Percentiles rank a stretch among this genome's conserved stretches.
phyloP scores from a whole-genome alignment of 768 basidiomycete species.

The Tephrocybe sp. region DNA sequence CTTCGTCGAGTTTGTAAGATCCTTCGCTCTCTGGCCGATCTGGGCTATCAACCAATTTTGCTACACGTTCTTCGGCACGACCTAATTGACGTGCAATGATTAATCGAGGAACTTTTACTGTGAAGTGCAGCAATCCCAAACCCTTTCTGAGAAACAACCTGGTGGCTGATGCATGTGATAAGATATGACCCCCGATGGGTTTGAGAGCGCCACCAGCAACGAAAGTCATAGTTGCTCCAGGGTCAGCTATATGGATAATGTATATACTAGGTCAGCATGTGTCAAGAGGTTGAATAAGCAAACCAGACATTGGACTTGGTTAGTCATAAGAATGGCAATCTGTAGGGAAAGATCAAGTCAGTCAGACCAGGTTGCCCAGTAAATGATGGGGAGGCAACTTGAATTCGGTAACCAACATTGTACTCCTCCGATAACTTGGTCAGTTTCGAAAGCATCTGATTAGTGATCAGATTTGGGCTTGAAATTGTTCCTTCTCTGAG shows the following conservation, averaged over 20 bases:
- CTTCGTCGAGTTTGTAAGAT: slow-evolving; percentile 88
- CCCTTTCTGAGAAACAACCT: slow-evolving; percentile 88
- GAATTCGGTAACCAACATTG: slow-evolving; percentile 47
- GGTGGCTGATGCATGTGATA: slow-evolving; percentile 88
- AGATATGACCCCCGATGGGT: slow-evolving; percentile 86
- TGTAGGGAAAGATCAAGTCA: slow-evolving; percentile 30
- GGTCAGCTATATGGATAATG: slow-evolving; percentile 60
- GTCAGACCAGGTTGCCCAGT: too few relatives aligned
- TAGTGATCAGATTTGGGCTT: not conserved
- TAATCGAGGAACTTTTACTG: not conserved
- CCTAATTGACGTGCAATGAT: slow-evolving; percentile 31
- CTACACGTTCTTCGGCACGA: slow-evolving; percentile 87
- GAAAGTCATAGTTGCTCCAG: slow-evolving; percentile 93
- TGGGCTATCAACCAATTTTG: slow-evolving; percentile 87
- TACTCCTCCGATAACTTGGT: slow-evolving; percentile 92
- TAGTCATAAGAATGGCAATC: slow-evolving; percentile 86
- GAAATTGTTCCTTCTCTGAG: too few relatives aligned
- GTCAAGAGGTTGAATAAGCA: not conserved
- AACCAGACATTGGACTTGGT: slow-evolving; percentile 82
- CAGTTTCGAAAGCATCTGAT: slow-evolving; percentile 85
- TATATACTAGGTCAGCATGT: not conserved
- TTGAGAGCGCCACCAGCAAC: slow-evolving; percentile 92
- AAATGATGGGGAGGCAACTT: not conserved
- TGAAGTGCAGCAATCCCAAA: slow-evolving; percentile 20
- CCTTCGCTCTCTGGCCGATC: slow-evolving; percentile 90